Percentiles rank a stretch among this genome's conserved stretches.
Evolutionary conservation across 2,329 filamentous ascomycete species (phyloP).

Genomic region (Chrysosporium keratinophilum): DNA sequence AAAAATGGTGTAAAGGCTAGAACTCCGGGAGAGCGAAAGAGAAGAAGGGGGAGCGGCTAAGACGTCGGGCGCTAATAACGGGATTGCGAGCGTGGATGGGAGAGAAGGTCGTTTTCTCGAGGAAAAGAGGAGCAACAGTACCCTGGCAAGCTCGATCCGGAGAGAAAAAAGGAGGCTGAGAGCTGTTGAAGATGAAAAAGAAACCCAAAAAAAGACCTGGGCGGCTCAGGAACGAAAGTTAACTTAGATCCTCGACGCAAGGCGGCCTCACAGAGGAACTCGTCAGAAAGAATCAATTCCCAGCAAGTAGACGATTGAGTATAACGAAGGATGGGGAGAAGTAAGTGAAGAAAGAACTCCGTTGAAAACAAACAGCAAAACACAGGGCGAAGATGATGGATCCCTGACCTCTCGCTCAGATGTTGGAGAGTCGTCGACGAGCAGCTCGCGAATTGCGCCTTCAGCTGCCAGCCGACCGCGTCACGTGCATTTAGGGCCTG

Average conservation of each 20-base stretch:
- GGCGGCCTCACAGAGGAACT: not conserved
- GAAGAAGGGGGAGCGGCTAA: not conserved
- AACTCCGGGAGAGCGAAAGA: not conserved
- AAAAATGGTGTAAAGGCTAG: not conserved
- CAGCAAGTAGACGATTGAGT: not conserved
- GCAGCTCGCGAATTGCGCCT: not conserved
- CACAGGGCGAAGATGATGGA: not conserved
- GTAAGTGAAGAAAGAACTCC: not conserved
- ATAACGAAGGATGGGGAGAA: not conserved
- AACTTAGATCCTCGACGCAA: conserved; percentile 4
- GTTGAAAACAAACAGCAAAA: not conserved
- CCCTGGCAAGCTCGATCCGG: not conserved
- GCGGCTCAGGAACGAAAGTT: conserved; percentile 12
- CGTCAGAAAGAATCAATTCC: not conserved
- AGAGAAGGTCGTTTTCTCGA: not conserved
- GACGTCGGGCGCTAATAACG: not conserved
- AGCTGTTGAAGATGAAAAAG: not conserved
- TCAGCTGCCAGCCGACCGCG: not conserved
- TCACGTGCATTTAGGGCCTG: not conserved
- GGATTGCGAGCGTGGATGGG: not conserved
- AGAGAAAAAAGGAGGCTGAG: not conserved
- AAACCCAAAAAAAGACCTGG: not conserved
- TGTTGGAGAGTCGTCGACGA: not conserved
- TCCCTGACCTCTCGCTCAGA: not conserved
- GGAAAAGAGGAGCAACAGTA: not conserved